phyloP scores from a whole-genome alignment of 2,329 filamentous ascomycete genomes.

The Plectosphaerella sp. region DNA sequence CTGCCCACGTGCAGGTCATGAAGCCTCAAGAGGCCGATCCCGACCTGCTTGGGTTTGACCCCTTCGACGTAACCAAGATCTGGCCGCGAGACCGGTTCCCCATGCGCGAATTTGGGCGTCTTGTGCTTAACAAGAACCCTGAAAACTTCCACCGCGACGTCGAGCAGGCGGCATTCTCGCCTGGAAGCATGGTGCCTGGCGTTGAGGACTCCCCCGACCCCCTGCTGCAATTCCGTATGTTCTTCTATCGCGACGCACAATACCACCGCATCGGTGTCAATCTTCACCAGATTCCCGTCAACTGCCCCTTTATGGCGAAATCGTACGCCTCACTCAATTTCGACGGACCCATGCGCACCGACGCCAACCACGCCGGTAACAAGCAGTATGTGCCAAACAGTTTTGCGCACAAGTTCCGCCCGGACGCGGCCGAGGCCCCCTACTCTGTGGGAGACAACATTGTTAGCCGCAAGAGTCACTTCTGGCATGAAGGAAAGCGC shows the following conservation, averaged over 20 bases:
- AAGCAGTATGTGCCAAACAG: slow-evolving; percentile 48
- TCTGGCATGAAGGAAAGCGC: slow-evolving; percentile 48
- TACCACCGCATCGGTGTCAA: slow-evolving; percentile 49
- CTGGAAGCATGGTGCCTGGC: slow-evolving; percentile 45
- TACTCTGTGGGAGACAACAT: slow-evolving; percentile 44
- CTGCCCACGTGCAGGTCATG: slow-evolving; percentile 51
- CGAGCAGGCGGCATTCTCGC: slow-evolving; percentile 47
- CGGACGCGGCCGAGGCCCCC: slow-evolving; percentile 43
- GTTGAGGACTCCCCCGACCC: slow-evolving; percentile 43
- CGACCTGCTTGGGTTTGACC: slow-evolving; percentile 44
- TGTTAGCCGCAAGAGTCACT: slow-evolving; percentile 47
- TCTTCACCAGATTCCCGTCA: slow-evolving; percentile 41
- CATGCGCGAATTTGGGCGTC: slow-evolving; percentile 41
- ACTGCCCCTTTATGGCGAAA: slow-evolving; percentile 34
- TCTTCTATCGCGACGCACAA: slow-evolving; percentile 45
- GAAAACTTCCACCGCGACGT: slow-evolving; percentile 47
- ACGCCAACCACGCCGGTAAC: slow-evolving; percentile 40
- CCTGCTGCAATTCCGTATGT: slow-evolving; percentile 43
- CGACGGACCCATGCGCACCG: slow-evolving; percentile 41
- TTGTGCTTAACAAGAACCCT: slow-evolving; percentile 49
- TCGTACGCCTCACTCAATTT: slow-evolving; percentile 42
- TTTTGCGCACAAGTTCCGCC: slow-evolving; percentile 45
- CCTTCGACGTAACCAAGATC: slow-evolving; percentile 49
- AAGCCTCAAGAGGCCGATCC: slow-evolving; percentile 49
- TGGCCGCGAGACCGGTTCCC: slow-evolving; percentile 45